Conservation (phyloP, 228 moss, liverwort and hornwort species). For the Sphagnum magellanicum region DNA sequence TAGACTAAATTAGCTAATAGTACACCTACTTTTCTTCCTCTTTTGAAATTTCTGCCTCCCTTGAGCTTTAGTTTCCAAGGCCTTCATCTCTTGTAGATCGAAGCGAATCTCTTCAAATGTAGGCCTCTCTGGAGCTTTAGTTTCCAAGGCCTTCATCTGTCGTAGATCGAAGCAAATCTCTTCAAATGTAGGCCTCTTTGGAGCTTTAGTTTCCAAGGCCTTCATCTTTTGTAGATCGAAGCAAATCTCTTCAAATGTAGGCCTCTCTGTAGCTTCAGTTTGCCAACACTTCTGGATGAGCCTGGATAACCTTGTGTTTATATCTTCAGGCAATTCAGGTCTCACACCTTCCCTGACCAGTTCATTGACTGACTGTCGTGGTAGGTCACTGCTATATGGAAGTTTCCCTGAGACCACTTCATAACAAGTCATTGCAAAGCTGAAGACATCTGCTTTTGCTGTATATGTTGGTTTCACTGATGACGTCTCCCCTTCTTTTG, state of each 20-base stretch:
- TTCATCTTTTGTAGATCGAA: no score
- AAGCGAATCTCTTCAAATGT: no score
- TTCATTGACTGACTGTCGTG: not conserved
- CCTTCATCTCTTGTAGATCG: no score
- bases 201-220: no score
- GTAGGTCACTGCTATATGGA: not conserved
- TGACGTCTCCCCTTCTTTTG: no score
- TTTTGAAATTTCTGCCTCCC: no score
- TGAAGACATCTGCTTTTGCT: conserved; percentile 19
- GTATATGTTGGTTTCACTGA: conserved; percentile 5
- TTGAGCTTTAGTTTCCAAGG: no score
- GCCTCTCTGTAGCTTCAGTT: conserved; percentile 7
- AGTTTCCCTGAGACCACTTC: conserved; percentile 14
- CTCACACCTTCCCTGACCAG: conserved; percentile 8
- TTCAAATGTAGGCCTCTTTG: no score
- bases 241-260: conserved; percentile 16
- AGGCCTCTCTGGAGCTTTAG: conserved; percentile 9
- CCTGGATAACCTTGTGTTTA: no score
- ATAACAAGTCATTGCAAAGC: conserved; percentile 18
- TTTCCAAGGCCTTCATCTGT: not conserved
- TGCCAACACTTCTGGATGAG: conserved; percentile 10
- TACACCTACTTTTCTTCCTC: no score
- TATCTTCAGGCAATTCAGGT: conserved; percentile 15
- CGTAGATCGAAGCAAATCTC: no score
- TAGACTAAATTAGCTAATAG: no score